A percentile compares a stretch with the other conserved stretches of the same genome.
phyloP scores from a whole-genome alignment of 441 rosid genomes.

The Biscutella laevigata region DNA sequence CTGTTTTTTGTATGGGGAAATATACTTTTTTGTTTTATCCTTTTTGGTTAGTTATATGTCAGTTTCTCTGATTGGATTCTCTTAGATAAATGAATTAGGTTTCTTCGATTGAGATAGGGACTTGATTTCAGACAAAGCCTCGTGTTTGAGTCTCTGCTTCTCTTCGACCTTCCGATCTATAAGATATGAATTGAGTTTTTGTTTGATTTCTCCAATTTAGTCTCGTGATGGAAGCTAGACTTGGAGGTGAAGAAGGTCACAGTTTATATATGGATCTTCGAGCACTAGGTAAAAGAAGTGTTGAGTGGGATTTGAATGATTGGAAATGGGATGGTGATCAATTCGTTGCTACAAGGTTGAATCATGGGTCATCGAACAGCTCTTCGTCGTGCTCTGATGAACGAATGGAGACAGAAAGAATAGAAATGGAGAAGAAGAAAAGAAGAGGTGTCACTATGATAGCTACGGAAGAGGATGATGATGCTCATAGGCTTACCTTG shows the following conservation, averaged over 20 bases:
- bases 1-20: not conserved
- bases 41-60: slow-evolving; percentile 11
- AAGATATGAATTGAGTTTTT: not conserved
- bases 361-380: slow-evolving; percentile 42
- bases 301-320: slow-evolving; percentile 87
- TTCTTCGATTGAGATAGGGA: slow-evolving; percentile 4
- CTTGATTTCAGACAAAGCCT: slow-evolving; percentile 1
- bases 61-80: not conserved
- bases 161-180: not conserved
- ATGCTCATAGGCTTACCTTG: not conserved
- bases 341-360: slow-evolving; percentile 63
- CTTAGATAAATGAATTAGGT: not conserved
- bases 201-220: not conserved
- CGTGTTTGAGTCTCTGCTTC: not conserved
- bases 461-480: slow-evolving; percentile 24
- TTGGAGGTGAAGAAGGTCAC: not conserved
- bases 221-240: slow-evolving; percentile 5
- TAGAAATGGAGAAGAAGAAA: slow-evolving; percentile 44
- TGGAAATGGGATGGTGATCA: slow-evolving; percentile 99
- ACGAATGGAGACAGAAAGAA: slow-evolving; percentile 37
- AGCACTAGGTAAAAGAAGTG: slow-evolving; percentile 61
- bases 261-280: not conserved
- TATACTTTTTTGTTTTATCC: not conserved
- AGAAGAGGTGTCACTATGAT: slow-evolving; percentile 52
- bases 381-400: slow-evolving; percentile 84